Evolutionary conservation across 2,329 filamentous ascomycete genomes (phyloP).

Genomic region (Aspergillus spinulosporus): DNA sequence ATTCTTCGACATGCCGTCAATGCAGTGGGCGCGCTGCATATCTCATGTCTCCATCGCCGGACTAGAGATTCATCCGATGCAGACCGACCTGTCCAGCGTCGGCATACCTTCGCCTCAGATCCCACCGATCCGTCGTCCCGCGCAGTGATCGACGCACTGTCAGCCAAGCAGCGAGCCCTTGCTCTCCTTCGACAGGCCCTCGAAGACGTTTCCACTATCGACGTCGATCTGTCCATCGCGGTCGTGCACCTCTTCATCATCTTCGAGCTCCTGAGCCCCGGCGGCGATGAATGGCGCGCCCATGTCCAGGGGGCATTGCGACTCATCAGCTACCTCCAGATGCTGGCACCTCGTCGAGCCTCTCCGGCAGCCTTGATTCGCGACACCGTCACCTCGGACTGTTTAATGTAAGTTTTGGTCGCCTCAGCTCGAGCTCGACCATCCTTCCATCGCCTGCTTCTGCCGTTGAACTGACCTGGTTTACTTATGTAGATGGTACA

Average conservation of each 20-base stretch:
- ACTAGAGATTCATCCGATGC: no score
- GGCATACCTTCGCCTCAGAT: neutral
- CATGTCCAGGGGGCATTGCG: constrained; percentile 8
- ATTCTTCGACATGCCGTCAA: constrained; percentile 2
- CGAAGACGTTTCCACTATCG: neutral
- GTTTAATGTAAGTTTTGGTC: neutral
- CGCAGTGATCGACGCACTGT: constrained; percentile 3
- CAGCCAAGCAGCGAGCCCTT: constrained; percentile 5
- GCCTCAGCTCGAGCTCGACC: no score
- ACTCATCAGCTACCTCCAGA: constrained; percentile 2
- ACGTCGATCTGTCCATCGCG: constrained; percentile 2
- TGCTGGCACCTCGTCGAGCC: neutral
- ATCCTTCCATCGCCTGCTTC: no score
- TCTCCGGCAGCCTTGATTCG: neutral
- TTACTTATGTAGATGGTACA: neutral
- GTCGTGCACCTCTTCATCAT: constrained; percentile 12
- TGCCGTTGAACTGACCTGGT: no score
- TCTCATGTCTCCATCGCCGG: neutral
- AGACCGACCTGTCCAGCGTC: neutral
- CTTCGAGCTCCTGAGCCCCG: constrained; percentile 6
- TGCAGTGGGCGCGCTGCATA: constrained; percentile 6
- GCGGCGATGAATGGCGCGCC: constrained; percentile 5
- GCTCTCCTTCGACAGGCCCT: neutral
- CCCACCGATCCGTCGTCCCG: neutral
- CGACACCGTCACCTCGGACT: constrained; percentile 1